Evolutionary conservation across 495 filamentous ascomycete species (phyloP), one percentile per base, ranked within the genome.

Genomic region (Daldinia concentrica): DNA sequence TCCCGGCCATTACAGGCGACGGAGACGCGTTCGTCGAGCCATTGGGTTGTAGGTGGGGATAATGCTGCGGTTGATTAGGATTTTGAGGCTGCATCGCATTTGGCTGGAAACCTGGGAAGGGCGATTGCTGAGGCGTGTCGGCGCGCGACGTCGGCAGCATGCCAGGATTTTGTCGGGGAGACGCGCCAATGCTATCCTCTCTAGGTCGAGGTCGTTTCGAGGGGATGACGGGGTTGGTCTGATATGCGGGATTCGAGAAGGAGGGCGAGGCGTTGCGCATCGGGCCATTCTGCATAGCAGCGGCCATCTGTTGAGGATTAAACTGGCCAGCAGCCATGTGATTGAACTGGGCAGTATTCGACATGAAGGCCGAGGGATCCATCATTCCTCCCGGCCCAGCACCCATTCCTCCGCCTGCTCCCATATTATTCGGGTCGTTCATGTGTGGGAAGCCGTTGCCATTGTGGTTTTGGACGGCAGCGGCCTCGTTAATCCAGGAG

Each of bases 41-140:
- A 75, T 91, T 90, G 77, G 93, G 90, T 78, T 94, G 92, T 24
- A 96, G 88, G 74, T 95, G 93, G 63, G 93, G 89, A 78, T 93
- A 95, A 41, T 88, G 90, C 61, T 86, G 88, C 26, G 89, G 87
- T 74, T 86, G 87, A 45, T 81, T 78, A 74, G 69, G 85, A 83
- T 81, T 90, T 88, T 77, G 89, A 74, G 72, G 87, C 72, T 75
- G 85, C 86, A 84, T 86, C 72, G 77, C 83, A 70, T 82, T 86
- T 56, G 82, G 82, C 72, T 86, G 87, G 88, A 74, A 91, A 84
- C 77, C 81, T 51, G 68, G 87, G 84, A 83, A 90, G 85, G 57
- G 85, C 80, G 72, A 87, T 71, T 96, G 91, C 73, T 92, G 91
- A 32, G 95, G 95, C 30, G 95, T 98, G 73, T 97, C 94, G 71